Evolutionary conservation across 2,329 filamentous ascomycete species (phyloP), one percentile per base, ranked within the genome.

Genomic region (Pezicula neosporulosa): DNA sequence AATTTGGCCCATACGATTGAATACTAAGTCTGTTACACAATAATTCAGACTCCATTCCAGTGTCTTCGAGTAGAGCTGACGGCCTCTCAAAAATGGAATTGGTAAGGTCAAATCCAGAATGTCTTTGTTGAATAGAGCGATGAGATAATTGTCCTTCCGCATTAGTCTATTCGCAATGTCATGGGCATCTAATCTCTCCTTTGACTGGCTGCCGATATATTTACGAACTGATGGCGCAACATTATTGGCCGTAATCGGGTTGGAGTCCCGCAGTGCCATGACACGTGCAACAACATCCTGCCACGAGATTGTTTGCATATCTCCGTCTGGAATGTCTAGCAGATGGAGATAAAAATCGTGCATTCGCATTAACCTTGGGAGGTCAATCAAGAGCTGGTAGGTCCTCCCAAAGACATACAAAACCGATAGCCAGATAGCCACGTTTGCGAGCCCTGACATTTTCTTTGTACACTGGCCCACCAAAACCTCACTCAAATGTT

Each of bases 91-190:
- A 56, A 97, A 92, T 0, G 94, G 94, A 2, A 99, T 70, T 2
- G 90, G 90, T 3, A 97, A 78, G 0, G 89, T 91, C 43, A 97
- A 76, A 65, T 99, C 86, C 39, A 99, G 71, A 36, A 97, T 83
- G 55, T 97, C 94, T 69, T 99, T 97, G 75, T 99, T 99, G 72
- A 97, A 90, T 63, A 99, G 77, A 4, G 94, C 94, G 62, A 99
- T 97, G 56, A 97, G 81, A 63, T 97, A 99, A 64, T 99, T 99
- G 56, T 97, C 93, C 64, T 90, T 88, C 53, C 94, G 86, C 94
- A 99, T 97, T 43, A 99, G 73, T 30, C 94, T 84, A 65, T 97
- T 99, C 6, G 94, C 94, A 67, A 99, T 97, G 64, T 97, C 94
- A 63, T 97, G 90, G 10, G 94, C 94, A 69, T 97, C 94, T 60